Evolutionary conservation across 768 basidiomycete species (phyloP), one percentile per base, ranked within the genome.

Genomic region (Pisolithus albus): DNA sequence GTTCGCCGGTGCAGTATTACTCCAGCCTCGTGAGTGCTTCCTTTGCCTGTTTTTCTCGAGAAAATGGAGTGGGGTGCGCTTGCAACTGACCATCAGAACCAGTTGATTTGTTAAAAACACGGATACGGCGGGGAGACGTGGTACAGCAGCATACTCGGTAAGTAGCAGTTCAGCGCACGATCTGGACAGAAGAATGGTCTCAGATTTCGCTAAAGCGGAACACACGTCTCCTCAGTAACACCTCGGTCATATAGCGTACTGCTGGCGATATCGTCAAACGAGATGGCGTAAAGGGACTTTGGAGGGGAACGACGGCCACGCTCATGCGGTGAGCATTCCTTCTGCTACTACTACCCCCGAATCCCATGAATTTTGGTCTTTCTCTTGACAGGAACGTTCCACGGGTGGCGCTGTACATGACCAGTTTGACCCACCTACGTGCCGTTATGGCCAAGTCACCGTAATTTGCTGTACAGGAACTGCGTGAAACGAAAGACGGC

Each of bases 31-130:
- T 89, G 58, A 69, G 81, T 62, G 46, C 10, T 23, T 9, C 15
- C 1, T 30, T 26, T 26, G 7, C 1, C 30, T 2, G 30, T 7
- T 13, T 4, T 3, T 34, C 32, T 11, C 32, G 3, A 3, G 34
- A 15, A 34, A 13, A 15, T 15, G 34, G 30, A 5, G 34, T 34
- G 34, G 13, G 11, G 11, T 13, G 34, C 11, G 13, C 34, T 34
- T 11, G 34, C 0, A 30, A 38, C 19, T 26, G 46, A 52, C 46
- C 6, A 51, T 13, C 18, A 4, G 16, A 34, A 16, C 16, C 41
- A 91, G 88, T 95, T 57, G 93, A 96, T 70, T 73, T 95, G 21
- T 68, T 96, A 58, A 96, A 96, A 70, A 95, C 93, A n/a, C 79
- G 92, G 44, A 63, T 93, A 58, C 92, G 94, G 64, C 91, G 93